Evolutionary conservation across 2,329 filamentous ascomycete genomes (phyloP), one percentile per base, ranked within the genome.

Genomic region (Fusarium chlamydosporum): DNA sequence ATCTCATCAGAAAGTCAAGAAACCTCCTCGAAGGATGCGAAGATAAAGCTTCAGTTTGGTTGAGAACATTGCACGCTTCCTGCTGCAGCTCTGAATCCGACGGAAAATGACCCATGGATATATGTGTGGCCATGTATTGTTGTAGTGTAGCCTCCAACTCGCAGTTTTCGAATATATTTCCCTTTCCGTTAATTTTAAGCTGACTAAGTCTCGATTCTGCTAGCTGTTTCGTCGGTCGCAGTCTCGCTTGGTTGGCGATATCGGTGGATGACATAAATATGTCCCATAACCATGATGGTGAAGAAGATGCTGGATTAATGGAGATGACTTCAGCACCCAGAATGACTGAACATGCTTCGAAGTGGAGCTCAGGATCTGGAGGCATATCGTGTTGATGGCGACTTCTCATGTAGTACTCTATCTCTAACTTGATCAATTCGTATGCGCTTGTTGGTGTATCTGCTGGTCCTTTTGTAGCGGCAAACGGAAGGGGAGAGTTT

Each of bases 361-460:
- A 71, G 15, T 70, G 68, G 2, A 70, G 56, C 16, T 71, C 68
- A 0, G 48, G 10, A 27, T 70, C 68, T n/a, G 50, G 50, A 1
- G 62, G 68, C 12, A 68, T 57, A 10, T 54, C 52, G 1, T 56
- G 43, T 4, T 70, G 59, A 31, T 68, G 61, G 0, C 50, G 45
- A 8, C 68, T 71, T 1, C 42, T 18, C 67, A 71, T 70, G 9
- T 68, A 70, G 4, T 70, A 70, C 9, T 70, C 68, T 1, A 70
- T 6, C n/a, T 70, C 68, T 0, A 70, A 23, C 10, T 70, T 70
- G 16, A 70, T 68, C 18, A 70, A 3, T 26, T 70, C 68, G 38
- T 71, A 70, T 2, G 68, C 68, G 35, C 68, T 70, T 1, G 68
- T 71, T 4, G 68, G 68, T 26, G 68, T 70, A 42, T 70, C 68